Evolutionary conservation across 1,284 basidiomycete genomes (phyloP).

Genomic region (Leccinum fallax): DNA sequence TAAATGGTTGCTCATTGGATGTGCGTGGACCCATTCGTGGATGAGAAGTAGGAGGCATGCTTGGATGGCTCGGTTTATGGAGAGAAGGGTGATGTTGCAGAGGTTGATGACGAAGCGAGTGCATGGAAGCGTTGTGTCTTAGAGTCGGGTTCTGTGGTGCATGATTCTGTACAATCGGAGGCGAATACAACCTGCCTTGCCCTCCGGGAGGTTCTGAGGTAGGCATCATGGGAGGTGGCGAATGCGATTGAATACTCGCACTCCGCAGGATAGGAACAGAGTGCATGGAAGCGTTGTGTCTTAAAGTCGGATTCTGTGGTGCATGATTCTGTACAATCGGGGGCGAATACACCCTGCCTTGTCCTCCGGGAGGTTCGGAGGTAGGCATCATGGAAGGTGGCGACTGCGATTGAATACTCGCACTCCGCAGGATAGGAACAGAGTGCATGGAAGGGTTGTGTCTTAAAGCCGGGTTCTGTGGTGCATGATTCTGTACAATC

Average conservation of each 20-base stretch:
- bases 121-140: constrained; percentile 29
- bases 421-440: constrained; percentile 36
- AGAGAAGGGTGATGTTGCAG: constrained; percentile 33
- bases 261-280: constrained; percentile 36
- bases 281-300: constrained; percentile 30
- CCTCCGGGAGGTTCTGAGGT: constrained; percentile 18
- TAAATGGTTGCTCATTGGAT: constrained; percentile 12
- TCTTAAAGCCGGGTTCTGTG: constrained; percentile 14
- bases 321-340: constrained; percentile 13
- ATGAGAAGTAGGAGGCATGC: constrained; percentile 4
- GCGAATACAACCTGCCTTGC: constrained; percentile 16
- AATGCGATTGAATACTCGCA: constrained; percentile 40
- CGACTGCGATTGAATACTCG: constrained; percentile 39
- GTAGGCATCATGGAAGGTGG: constrained; percentile 19
- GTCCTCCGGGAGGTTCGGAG: constrained; percentile 17
- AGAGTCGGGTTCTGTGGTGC: constrained; percentile 11
- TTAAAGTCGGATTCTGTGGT: constrained; percentile 13
- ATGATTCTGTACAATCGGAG: constrained; percentile 18
- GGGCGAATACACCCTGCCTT: constrained; percentile 20
- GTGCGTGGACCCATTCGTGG: constrained; percentile 6
- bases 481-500: constrained; percentile 8
- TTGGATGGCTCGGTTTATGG: constrained; percentile 15
- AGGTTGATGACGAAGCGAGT: constrained; percentile 32
- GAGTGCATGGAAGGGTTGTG: constrained; percentile 32
- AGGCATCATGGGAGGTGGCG: constrained; percentile 20